phyloP scores from a whole-genome alignment of 352 stramenopile species.

The Globisporangium okanoganense region DNA sequence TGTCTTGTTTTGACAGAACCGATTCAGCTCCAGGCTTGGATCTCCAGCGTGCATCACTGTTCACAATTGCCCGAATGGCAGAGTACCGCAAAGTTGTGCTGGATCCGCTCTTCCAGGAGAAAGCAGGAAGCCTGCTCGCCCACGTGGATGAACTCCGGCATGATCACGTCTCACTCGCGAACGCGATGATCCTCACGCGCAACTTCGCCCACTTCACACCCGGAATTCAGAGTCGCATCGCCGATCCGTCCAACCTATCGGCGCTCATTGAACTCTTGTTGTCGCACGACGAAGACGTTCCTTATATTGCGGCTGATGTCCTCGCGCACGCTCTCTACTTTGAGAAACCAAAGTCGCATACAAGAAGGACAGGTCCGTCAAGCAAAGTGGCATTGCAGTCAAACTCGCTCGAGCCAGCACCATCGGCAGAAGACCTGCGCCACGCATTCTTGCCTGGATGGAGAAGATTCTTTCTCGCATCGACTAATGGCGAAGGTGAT shows the following conservation, averaged over 20 bases:
- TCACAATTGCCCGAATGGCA: conserved; percentile 25
- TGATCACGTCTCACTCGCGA: conserved; percentile 17
- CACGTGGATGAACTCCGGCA: not conserved
- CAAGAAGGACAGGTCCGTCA: not conserved
- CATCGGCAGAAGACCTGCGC: not conserved
- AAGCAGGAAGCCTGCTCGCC: conserved; percentile 18
- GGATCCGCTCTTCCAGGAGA: conserved; percentile 29
- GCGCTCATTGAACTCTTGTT: conserved; percentile 6
- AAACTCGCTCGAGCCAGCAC: not conserved
- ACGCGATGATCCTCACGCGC: conserved; percentile 24
- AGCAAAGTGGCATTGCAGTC: not conserved
- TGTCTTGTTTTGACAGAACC: not conserved
- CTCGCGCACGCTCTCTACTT: conserved; percentile 15
- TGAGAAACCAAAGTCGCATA: not conserved
- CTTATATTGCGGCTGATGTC: conserved; percentile 9
- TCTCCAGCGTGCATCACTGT: conserved; percentile 24
- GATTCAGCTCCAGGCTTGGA: not conserved
- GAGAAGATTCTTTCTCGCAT: not conserved
- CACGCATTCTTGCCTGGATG: conserved; percentile 8
- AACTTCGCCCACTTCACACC: conserved; percentile 25
- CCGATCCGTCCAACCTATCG: conserved; percentile 15
- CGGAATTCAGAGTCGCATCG: conserved; percentile 21
- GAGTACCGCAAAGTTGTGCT: conserved; percentile 22
- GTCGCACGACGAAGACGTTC: not conserved
- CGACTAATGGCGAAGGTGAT: not conserved